phyloP scores from a whole-genome alignment of 2,329 filamentous ascomycete species.

The Byssochlamys sp. region DNA sequence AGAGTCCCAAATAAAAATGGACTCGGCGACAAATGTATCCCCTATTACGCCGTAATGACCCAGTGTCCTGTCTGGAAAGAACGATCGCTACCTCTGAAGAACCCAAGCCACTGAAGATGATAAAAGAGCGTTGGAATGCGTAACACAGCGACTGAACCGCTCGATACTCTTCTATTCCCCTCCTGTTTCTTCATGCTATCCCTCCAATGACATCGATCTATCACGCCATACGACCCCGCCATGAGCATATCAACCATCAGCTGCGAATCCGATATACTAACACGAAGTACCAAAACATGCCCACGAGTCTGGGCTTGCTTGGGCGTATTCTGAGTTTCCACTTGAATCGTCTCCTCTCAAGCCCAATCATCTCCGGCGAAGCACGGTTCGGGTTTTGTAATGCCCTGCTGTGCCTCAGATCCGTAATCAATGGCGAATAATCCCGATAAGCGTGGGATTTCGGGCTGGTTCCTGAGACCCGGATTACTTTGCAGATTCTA shows the following conservation, averaged over 20 bases:
- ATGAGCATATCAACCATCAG: background rate
- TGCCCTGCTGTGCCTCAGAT: background rate
- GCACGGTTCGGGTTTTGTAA: background rate
- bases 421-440: background rate
- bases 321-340: background rate
- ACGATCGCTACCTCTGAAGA: background rate
- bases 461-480: background rate
- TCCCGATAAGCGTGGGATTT: background rate
- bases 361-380: background rate
- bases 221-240: background rate
- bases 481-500: background rate
- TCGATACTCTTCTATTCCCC: background rate
- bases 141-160: background rate
- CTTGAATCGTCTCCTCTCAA: background rate
- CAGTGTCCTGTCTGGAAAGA: background rate
- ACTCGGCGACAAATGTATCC: background rate
- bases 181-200: background rate
- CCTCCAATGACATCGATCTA: background rate
- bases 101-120: background rate
- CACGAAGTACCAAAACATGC: background rate
- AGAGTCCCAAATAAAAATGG: too few species aligned
- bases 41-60: background rate
- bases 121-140: background rate
- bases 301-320: background rate
- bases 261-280: background rate